Conservation (phyloP, 2,329 filamentous ascomycete genomes). For the Pestalotiopsis sp. region DNA sequence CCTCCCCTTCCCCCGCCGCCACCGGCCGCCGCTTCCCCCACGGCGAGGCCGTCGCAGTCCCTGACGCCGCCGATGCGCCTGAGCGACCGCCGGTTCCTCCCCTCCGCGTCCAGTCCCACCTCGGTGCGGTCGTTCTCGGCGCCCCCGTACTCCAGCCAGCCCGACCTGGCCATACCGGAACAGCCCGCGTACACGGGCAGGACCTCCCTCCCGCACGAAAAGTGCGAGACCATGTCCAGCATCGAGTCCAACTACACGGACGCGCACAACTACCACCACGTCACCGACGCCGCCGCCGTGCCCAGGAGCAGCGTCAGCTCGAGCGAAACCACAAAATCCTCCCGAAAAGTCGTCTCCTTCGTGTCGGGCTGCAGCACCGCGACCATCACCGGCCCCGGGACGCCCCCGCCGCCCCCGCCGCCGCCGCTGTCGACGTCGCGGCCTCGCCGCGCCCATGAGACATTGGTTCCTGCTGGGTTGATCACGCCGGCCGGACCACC, state of each 20-base stretch:
- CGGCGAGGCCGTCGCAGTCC: constrained; percentile 29
- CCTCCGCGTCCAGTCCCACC: constrained; percentile 30
- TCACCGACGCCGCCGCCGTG: background rate
- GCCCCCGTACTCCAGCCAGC: constrained; percentile 1
- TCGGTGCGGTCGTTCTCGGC: constrained; percentile 16
- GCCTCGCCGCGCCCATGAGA: constrained; percentile 36
- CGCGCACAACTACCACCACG: background rate
- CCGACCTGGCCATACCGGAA: constrained; percentile 31
- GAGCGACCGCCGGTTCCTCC: constrained; percentile 45
- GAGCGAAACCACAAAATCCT: background rate
- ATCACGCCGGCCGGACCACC: constrained; percentile 40
- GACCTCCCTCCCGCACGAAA: constrained; percentile 34
- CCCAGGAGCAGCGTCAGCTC: constrained; percentile 1
- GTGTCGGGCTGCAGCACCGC: background rate
- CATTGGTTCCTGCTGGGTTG: constrained; percentile 36
- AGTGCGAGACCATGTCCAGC: constrained; percentile 17
- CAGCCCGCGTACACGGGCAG: constrained; percentile 36
- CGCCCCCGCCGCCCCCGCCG: background rate
- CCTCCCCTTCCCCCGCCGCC: constrained; percentile 19
- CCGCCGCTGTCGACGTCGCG: constrained; percentile 32
- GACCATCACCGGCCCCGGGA: background rate
- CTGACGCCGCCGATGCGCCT: constrained; percentile 44
- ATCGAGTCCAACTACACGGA: background rate
- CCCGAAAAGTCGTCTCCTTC: no score
- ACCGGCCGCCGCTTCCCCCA: constrained; percentile 23